Percentiles rank a stretch among this genome's conserved stretches.
Conservation (phyloP, 1,139 yeast species). For the Yamadazyma friedrichii region DNA sequence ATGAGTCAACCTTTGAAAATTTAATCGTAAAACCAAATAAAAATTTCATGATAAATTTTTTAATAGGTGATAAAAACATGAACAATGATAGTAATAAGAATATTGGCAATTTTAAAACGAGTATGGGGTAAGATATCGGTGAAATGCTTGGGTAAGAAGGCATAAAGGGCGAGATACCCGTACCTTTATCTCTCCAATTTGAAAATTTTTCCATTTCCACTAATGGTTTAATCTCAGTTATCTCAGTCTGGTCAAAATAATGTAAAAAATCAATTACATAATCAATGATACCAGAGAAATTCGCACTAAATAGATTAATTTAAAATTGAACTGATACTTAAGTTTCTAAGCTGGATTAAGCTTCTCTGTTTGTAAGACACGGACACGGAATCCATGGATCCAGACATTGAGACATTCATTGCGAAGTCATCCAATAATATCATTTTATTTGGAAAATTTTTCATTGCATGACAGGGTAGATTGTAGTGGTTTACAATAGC, state of each 20-base stretch:
- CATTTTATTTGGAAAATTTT: no score
- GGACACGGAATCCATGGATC: background rate
- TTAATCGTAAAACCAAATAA: conserved; percentile 25
- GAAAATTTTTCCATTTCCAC: conserved; percentile 68
- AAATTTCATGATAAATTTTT: conserved; percentile 20
- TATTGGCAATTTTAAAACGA: conserved; percentile 28
- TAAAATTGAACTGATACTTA: no score
- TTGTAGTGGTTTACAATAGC: no score
- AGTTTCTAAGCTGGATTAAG: no score
- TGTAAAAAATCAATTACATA: no score
- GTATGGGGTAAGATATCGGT: conserved; percentile 10
- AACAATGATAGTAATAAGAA: conserved; percentile 19
- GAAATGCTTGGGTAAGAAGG: conserved; percentile 12
- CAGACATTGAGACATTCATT: background rate
- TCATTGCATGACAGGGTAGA: no score
- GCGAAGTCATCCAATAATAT: background rate
- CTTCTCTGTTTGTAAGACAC: background rate
- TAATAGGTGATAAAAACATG: conserved; percentile 10
- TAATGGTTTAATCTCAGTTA: background rate
- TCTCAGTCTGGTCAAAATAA: no score
- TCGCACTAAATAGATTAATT: no score
- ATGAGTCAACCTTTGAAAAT: conserved; percentile 12
- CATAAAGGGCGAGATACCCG: conserved; percentile 79
- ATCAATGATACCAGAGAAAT: background rate
- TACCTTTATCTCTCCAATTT: conserved; percentile 73